phyloP scores from a whole-genome alignment of 768 basidiomycete genomes.

The Pleurotus djamor region DNA sequence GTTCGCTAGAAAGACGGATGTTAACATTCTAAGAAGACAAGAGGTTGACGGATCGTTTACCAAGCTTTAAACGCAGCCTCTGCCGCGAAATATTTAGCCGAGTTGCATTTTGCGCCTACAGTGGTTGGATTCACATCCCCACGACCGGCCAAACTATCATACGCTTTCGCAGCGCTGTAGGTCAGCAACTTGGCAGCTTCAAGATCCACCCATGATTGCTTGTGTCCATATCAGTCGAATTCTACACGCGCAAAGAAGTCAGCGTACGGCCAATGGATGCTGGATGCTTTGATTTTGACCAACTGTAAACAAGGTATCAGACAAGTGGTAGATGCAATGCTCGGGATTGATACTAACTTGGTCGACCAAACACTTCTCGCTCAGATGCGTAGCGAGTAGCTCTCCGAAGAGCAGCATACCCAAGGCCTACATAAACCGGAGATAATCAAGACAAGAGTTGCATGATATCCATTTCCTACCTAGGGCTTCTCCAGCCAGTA shows the following conservation, averaged over 20 bases:
- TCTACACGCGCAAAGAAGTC: neutral
- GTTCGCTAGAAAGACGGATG: neutral
- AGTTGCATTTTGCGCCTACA: conserved; percentile 13
- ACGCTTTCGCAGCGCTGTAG: conserved; percentile 14
- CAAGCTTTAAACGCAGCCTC: conserved; percentile 16
- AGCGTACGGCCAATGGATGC: conserved; percentile 12
- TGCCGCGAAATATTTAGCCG: conserved; percentile 15
- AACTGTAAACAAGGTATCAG: neutral
- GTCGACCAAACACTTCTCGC: conserved; percentile 13
- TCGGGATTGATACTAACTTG: neutral
- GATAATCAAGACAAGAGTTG: neutral
- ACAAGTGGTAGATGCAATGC: neutral
- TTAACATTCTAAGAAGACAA: neutral
- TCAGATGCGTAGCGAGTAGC: conserved; percentile 11
- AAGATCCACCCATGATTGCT: conserved; percentile 11
- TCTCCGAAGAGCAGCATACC: conserved; percentile 12
- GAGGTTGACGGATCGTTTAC: neutral
- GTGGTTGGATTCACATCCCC: conserved; percentile 2
- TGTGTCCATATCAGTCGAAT: neutral
- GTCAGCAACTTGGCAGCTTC: conserved; percentile 14
- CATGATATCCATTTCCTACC: neutral
- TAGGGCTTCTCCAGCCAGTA: conserved; percentile 15
- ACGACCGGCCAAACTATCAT: conserved; percentile 1
- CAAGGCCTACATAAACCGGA: conserved; percentile 1
- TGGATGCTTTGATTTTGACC: conserved; percentile 14